phyloP scores from a whole-genome alignment of 148 eudicot genomes.

The Fagopyrum tataricum region DNA sequence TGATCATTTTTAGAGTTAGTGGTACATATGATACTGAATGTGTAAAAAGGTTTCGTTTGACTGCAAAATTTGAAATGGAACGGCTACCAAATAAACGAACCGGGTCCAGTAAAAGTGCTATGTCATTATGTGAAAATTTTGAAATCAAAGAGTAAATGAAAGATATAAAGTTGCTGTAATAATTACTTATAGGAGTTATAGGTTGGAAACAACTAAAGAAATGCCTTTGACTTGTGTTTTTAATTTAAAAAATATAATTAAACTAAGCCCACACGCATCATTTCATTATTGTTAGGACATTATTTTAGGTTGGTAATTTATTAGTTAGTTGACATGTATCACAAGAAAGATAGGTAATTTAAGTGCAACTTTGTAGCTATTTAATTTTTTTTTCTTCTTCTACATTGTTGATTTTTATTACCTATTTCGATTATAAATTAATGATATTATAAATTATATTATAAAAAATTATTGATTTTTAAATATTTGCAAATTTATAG shows the following conservation, averaged over 20 bases:
- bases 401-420: too few species aligned
- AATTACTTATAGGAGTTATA: not conserved
- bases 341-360: too few species aligned
- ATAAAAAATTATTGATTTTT: too few species aligned
- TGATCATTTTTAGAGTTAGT: not conserved
- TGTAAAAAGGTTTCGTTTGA: constrained; percentile 5
- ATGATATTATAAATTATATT: too few species aligned
- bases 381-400: too few species aligned
- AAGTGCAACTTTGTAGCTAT: too few species aligned
- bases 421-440: too few species aligned
- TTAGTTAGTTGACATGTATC: not conserved
- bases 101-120: constrained; percentile 5
- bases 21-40: not conserved
- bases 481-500: too few species aligned
- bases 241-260: not conserved
- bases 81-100: constrained; percentile 11
- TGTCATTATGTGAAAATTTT: not conserved
- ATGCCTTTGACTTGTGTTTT: not conserved
- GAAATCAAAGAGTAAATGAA: not conserved
- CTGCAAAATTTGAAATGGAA: constrained; percentile 3
- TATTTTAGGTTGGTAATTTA: not conserved
- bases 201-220: not conserved
- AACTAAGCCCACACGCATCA: not conserved
- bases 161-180: not conserved
- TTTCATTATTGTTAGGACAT: not conserved